A percentile compares a stretch with the other conserved stretches of the same genome.
Evolutionary conservation across 768 basidiomycete species (phyloP).

Genomic region (Royoungia palumana): DNA sequence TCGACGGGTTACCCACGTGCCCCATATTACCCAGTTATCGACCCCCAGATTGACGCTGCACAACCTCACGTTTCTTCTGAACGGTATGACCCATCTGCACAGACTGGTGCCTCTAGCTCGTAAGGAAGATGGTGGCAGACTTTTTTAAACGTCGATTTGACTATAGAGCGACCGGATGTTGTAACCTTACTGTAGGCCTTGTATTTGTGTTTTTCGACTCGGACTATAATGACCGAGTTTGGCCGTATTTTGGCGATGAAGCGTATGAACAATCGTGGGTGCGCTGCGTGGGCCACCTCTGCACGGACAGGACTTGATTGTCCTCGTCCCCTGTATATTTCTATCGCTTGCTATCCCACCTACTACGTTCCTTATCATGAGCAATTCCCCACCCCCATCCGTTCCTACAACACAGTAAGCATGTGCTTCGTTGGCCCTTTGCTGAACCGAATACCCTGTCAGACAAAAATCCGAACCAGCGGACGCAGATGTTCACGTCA

Average conservation of each 20-base stretch:
- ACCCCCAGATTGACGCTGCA: constrained; percentile 34
- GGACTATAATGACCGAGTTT: constrained; percentile 17
- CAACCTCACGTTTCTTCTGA: constrained; percentile 34
- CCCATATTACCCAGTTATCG: constrained; percentile 40
- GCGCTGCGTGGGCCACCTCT: neutral
- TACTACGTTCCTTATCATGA: constrained; percentile 32
- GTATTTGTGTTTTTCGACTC: too few species aligned
- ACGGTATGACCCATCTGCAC: constrained; percentile 28
- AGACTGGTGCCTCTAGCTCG: constrained; percentile 7
- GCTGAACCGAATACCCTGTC: constrained; percentile 7
- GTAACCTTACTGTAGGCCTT: too few species aligned
- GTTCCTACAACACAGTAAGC: constrained; percentile 16
- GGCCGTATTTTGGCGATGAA: constrained; percentile 21
- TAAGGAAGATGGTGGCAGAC: constrained; percentile 2
- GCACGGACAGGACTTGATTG: constrained; percentile 11
- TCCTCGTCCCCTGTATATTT: constrained; percentile 12
- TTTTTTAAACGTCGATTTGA: too few species aligned
- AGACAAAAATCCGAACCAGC: constrained; percentile 11
- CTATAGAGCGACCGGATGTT: too few species aligned
- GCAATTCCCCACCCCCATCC: constrained; percentile 12
- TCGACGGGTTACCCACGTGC: constrained; percentile 25
- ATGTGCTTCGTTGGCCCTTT: neutral
- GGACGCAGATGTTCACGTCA: constrained; percentile 3
- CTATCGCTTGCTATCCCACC: constrained; percentile 1
- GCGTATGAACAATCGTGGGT: constrained; percentile 1